phyloP scores from a whole-genome alignment of 2,329 filamentous ascomycete species.

The Trichoderma aggressivum region DNA sequence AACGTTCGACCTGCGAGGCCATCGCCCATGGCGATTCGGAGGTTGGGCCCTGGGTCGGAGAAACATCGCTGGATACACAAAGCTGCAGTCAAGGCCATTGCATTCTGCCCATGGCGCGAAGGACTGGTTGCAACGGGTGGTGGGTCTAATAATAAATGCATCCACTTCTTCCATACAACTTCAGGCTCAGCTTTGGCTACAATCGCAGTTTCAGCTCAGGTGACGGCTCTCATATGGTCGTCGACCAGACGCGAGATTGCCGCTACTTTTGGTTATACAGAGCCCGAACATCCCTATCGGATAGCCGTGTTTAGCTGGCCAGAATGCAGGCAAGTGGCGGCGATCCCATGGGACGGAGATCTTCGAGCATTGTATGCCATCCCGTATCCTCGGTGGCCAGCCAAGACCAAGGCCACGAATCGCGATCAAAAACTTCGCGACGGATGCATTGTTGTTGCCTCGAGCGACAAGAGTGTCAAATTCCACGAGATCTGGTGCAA shows the following conservation, averaged over 20 bases:
- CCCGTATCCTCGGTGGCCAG: slow-evolving; percentile 62
- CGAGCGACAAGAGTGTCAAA: slow-evolving; percentile 87
- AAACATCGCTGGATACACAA: slow-evolving; percentile 74
- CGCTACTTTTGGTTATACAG: slow-evolving; percentile 89
- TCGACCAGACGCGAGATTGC: slow-evolving; percentile 80
- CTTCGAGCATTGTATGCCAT: slow-evolving; percentile 85
- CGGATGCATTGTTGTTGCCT: slow-evolving; percentile 80
- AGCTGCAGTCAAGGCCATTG: slow-evolving; percentile 93
- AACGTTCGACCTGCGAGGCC: slow-evolving; percentile 31
- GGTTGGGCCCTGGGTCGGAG: slow-evolving; percentile 54
- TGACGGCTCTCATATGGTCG: slow-evolving; percentile 90
- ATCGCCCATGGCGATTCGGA: slow-evolving; percentile 39
- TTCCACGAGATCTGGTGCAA: slow-evolving; percentile 94
- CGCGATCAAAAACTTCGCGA: slow-evolving; percentile 31
- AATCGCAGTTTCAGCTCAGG: slow-evolving; percentile 88
- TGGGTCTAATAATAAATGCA: slow-evolving; percentile 89
- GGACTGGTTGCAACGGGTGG: slow-evolving; percentile 86
- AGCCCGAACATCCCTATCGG: slow-evolving; percentile 83
- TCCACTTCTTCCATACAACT: slow-evolving; percentile 88
- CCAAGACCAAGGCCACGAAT: slow-evolving; percentile 28
- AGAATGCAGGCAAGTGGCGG: slow-evolving; percentile 78
- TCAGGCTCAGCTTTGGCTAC: slow-evolving; percentile 83
- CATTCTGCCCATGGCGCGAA: slow-evolving; percentile 92
- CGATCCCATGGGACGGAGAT: slow-evolving; percentile 78
- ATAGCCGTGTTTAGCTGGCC: slow-evolving; percentile 96